Percentiles rank a stretch among this genome's conserved stretches.
Conservation (phyloP, 1,139 yeast species). For the Tardiomyces digboiensis region DNA sequence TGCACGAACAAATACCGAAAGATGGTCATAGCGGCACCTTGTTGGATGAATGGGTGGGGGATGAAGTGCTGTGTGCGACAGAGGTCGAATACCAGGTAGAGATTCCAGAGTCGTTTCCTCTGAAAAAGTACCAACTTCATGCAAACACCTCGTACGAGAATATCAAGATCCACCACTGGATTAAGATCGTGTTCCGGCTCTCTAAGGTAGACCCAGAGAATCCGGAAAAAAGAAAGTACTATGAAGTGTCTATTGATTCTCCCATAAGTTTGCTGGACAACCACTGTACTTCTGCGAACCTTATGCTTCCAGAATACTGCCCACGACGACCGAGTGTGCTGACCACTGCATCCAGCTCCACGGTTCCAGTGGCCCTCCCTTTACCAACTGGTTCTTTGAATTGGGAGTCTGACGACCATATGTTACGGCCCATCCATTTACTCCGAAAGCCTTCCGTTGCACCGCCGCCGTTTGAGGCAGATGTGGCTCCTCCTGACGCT, state of each 20-base stretch:
- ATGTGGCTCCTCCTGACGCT: conserved; percentile 12
- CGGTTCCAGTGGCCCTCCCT: conserved; percentile 11
- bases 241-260: conserved; percentile 85
- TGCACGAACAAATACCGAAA: conserved; percentile 70
- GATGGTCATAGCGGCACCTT: conserved; percentile 33
- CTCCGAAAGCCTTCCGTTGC: conserved; percentile 34
- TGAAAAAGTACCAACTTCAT: conserved; percentile 41
- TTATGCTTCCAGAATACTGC: conserved; percentile 30
- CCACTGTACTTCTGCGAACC: conserved; percentile 27
- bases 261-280: conserved; percentile 70
- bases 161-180: conserved; percentile 90
- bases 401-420: background rate
- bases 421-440: conserved; percentile 30
- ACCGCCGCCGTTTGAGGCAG: conserved; percentile 37
- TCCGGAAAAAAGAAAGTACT: conserved; percentile 64
- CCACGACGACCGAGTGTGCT: conserved; percentile 3
- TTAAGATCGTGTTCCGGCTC: conserved; percentile 73
- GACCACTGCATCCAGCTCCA: conserved; percentile 6
- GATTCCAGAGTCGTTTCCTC: conserved; percentile 56
- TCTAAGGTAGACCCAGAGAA: conserved; percentile 51
- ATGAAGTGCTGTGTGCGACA: conserved; percentile 27
- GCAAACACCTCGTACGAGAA: conserved; percentile 75
- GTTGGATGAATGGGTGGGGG: conserved; percentile 33
- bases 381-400: background rate
- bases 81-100: conserved; percentile 80